phyloP scores from a whole-genome alignment of 306 rosid genomes.

The Ziziphus jujuba region DNA sequence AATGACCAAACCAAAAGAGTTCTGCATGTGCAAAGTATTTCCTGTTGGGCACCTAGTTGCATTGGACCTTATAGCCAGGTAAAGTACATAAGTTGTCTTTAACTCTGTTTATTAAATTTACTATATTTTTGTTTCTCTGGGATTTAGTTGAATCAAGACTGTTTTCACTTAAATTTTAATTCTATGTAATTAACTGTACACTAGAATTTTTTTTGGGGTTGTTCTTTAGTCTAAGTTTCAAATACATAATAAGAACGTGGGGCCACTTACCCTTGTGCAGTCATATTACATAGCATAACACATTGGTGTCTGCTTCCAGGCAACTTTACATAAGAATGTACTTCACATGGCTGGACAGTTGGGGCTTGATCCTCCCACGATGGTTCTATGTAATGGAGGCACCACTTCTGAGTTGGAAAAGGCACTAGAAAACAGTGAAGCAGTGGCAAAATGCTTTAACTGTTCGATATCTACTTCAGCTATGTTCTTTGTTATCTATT shows the following conservation, averaged over 20 bases:
- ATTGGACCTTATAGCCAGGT: slow-evolving; percentile 99
- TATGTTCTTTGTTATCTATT: slow-evolving; percentile 60
- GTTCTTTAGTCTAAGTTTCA: no score
- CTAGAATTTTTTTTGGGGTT: no score
- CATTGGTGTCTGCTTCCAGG: slow-evolving; percentile 48
- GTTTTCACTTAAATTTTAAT: no score
- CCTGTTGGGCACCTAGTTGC: slow-evolving; percentile 98
- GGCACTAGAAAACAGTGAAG: slow-evolving; percentile 89
- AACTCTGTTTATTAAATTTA: no score
- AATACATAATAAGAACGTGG: no score
- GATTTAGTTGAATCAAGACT: no score
- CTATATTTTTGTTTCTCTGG: no score
- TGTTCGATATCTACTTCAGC: slow-evolving; percentile 75
- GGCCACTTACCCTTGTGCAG: no score
- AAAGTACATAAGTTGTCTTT: slow-evolving; percentile 10
- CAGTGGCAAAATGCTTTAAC: slow-evolving; percentile 74
- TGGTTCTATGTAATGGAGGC: slow-evolving; percentile 75
- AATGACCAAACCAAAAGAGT: slow-evolving; percentile 70
- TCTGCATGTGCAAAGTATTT: slow-evolving; percentile 94
- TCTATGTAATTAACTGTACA: no score
- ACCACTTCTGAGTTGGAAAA: slow-evolving; percentile 65
- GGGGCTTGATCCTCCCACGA: slow-evolving; percentile 92
- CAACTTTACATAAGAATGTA: slow-evolving; percentile 80
- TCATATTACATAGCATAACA: background rate
- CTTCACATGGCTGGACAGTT: slow-evolving; percentile 99